Evolutionary conservation across 371 early-diverging fungal genomes (phyloP).

Genomic region (Capniomyces stellatus): DNA sequence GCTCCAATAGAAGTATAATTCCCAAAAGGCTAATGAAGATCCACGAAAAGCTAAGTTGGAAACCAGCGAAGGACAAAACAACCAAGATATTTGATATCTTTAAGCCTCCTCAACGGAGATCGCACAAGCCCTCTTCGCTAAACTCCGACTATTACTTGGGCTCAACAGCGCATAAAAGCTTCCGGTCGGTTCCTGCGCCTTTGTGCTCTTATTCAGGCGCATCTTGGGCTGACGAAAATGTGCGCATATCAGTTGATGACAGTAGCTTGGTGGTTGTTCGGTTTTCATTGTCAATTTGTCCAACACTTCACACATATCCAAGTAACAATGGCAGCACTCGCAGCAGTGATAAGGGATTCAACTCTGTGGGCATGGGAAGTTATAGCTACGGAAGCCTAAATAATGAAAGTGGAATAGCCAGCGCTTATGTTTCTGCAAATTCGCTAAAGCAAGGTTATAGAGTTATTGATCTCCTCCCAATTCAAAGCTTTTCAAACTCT

Average conservation of each 20-base stretch:
- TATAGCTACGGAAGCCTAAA: slow-evolving; percentile 10
- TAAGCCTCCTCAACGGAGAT: no score
- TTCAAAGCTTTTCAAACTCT: background rate
- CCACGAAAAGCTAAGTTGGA: no score
- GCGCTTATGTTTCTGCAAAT: slow-evolving; percentile 11
- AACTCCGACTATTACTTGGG: no score
- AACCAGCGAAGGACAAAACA: no score
- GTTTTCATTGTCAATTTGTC: background rate
- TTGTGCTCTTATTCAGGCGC: no score
- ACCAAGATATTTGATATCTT: no score
- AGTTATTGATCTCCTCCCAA: slow-evolving; percentile 15
- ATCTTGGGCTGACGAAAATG: no score
- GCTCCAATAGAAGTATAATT: no score
- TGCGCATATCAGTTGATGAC: background rate
- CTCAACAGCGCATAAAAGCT: no score
- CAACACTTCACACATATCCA: background rate
- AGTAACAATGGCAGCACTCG: slow-evolving; percentile 7
- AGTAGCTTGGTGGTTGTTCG: background rate
- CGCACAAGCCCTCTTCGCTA: no score
- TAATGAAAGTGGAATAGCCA: slow-evolving; percentile 18
- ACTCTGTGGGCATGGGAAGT: slow-evolving; percentile 8
- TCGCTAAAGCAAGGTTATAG: slow-evolving; percentile 20
- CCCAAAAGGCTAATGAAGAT: no score
- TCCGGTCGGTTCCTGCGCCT: no score
- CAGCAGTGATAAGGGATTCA: slow-evolving; percentile 16